Evolutionary conservation across 2,329 filamentous ascomycete species (phyloP).

Genomic region (Beauveria sp.): DNA sequence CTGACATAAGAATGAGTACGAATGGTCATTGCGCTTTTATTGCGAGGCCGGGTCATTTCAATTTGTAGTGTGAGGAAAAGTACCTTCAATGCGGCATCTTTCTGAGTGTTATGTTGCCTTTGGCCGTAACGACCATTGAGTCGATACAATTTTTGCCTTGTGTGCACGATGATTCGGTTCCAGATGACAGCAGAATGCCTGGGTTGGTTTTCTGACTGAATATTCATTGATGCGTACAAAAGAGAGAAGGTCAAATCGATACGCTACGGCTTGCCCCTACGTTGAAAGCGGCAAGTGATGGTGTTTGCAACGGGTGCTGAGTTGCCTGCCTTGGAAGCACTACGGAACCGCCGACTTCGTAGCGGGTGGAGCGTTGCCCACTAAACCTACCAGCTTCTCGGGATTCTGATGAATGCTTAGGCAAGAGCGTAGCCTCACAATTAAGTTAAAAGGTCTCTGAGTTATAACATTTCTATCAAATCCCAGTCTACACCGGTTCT

Average conservation of each 20-base stretch:
- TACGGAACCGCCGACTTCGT: too few species aligned
- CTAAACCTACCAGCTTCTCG: neutral
- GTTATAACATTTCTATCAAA: too few species aligned
- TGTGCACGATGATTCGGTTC: neutral
- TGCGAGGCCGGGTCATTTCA: neutral
- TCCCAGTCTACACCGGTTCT: too few species aligned
- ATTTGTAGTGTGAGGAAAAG: neutral
- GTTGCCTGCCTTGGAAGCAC: too few species aligned
- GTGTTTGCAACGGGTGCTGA: neutral
- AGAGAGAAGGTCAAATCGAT: neutral
- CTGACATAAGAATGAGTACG: neutral
- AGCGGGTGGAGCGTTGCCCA: too few species aligned
- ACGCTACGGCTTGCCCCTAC: neutral
- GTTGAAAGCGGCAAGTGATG: neutral
- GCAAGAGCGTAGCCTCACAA: neutral
- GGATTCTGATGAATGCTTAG: neutral
- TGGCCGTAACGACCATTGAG: neutral
- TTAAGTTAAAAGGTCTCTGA: neutral
- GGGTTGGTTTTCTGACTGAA: too few species aligned
- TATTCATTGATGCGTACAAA: neutral
- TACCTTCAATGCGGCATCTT: slow-evolving; percentile 32
- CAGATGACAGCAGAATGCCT: neutral
- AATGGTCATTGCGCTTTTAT: neutral
- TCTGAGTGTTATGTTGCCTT: neutral
- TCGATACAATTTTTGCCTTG: neutral